phyloP scores from a whole-genome alignment of 192 early-diverging fungal genomes.

The Umbelopsis sp. region DNA sequence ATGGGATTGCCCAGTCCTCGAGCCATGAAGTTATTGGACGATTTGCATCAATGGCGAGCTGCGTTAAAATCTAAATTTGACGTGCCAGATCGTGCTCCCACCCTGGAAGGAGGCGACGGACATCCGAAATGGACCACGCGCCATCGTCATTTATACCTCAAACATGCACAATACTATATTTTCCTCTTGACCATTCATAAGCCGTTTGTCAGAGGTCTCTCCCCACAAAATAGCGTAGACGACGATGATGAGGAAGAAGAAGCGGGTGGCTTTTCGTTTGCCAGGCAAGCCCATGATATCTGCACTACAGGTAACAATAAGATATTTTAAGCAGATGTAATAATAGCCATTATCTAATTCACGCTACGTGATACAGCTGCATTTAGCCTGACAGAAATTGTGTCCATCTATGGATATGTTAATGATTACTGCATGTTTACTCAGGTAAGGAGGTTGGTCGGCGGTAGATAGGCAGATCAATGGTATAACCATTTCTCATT shows the following conservation, averaged over 20 bases:
- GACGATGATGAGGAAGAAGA: background rate
- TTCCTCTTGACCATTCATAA: conserved; percentile 21
- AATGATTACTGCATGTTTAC: conserved; percentile 18
- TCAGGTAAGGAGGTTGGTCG: background rate
- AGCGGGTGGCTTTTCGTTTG: background rate
- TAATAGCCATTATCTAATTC: too few relatives aligned
- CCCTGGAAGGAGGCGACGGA: background rate
- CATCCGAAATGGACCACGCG: conserved; percentile 19
- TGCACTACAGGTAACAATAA: conserved; percentile 11
- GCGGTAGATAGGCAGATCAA: background rate
- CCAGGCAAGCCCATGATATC: conserved; percentile 3
- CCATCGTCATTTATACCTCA: conserved; percentile 22
- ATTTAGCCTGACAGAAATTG: conserved; percentile 17
- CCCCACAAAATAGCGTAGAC: background rate
- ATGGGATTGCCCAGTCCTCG: background rate
- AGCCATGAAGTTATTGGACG: conserved; percentile 15
- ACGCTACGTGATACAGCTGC: background rate
- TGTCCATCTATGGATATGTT: conserved; percentile 13
- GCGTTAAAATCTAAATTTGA: conserved; percentile 10
- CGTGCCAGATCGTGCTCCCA: background rate
- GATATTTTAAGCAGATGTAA: too few relatives aligned
- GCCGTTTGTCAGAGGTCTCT: conserved; percentile 11
- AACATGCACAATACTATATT: conserved; percentile 25
- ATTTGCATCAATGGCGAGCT: conserved; percentile 15
- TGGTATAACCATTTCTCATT: background rate